Percentiles rank a stretch among this genome's conserved stretches.
Conservation (phyloP, 352 stramenopile genomes). For the Thalassiosira ordinaria region DNA sequence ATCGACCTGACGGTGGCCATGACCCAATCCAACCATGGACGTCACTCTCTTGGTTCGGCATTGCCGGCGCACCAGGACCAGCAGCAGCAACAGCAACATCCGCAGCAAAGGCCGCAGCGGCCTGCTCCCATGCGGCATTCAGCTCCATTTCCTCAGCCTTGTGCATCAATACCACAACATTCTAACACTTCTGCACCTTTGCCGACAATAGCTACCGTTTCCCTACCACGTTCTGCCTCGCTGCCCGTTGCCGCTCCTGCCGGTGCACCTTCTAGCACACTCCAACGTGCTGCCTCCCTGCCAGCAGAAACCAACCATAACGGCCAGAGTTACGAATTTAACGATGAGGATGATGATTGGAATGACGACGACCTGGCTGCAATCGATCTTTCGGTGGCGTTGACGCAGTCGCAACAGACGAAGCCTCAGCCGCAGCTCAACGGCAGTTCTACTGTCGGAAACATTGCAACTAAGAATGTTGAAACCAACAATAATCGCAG, state of each 20-base stretch:
- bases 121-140: neutral
- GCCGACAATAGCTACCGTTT: too few species aligned
- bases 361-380: slow-evolving; percentile 47
- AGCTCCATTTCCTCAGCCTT: too few species aligned
- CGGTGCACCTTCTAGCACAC: too few species aligned
- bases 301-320: too few species aligned
- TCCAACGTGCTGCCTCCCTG: too few species aligned
- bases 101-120: neutral
- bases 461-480: slow-evolving; percentile 11
- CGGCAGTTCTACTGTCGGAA: too few species aligned
- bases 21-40: slow-evolving; percentile 5
- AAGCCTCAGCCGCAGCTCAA: neutral
- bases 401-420: slow-evolving; percentile 20
- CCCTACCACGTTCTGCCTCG: too few species aligned
- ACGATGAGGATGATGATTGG: slow-evolving; percentile 31
- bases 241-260: too few species aligned
- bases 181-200: neutral
- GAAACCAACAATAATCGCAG: neutral
- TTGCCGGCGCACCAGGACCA: neutral
- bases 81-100: neutral
- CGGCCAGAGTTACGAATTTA: neutral
- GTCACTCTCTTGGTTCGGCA: neutral
- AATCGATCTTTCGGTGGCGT: slow-evolving; percentile 38
- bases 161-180: too few species aligned
- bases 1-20: slow-evolving; percentile 16